These are phyloP conservation scores for Pneumocystis wakefieldiae DNA, from an alignment of 1,139 yeast genomes.

Conservation along the genomic window DNA sequence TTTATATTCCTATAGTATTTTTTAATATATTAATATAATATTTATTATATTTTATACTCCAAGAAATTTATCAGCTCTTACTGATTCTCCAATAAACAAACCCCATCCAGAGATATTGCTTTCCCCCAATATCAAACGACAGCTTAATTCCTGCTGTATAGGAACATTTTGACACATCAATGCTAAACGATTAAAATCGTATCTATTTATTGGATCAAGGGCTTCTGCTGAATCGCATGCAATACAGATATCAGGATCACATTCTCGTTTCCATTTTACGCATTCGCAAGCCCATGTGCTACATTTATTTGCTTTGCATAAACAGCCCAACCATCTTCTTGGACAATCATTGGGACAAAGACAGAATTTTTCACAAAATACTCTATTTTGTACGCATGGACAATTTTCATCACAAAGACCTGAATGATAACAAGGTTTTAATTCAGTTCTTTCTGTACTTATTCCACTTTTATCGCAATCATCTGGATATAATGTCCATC, in stretches of 20 bases:
- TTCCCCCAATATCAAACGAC: conserved; percentile 12
- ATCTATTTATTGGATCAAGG: conserved; percentile 13
- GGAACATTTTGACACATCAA: conserved; percentile 11
- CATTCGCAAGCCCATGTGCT: conserved; percentile 14
- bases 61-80: conserved; percentile 13
- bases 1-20: conserved; percentile 10
- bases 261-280: conserved; percentile 15
- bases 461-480: conserved; percentile 14
- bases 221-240: conserved; percentile 13
- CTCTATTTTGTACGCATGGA: conserved; percentile 11
- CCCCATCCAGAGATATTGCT: conserved; percentile 15
- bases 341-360: conserved; percentile 12
- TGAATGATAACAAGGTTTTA: conserved; percentile 13
- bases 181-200: conserved; percentile 1
- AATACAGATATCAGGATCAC: conserved; percentile 15
- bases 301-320: conserved; percentile 12
- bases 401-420: conserved; percentile 14
- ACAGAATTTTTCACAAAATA: conserved; percentile 13
- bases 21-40: not conserved
- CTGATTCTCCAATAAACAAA: conserved; percentile 12
- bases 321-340: conserved; percentile 13
- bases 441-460: conserved; percentile 11
- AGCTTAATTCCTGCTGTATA: conserved; percentile 11
- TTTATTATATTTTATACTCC: conserved; percentile 6
- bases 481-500: conserved; percentile 13